phyloP scores from a whole-genome alignment of 2,329 filamentous ascomycete genomes.

The Ophiostoma ips region DNA sequence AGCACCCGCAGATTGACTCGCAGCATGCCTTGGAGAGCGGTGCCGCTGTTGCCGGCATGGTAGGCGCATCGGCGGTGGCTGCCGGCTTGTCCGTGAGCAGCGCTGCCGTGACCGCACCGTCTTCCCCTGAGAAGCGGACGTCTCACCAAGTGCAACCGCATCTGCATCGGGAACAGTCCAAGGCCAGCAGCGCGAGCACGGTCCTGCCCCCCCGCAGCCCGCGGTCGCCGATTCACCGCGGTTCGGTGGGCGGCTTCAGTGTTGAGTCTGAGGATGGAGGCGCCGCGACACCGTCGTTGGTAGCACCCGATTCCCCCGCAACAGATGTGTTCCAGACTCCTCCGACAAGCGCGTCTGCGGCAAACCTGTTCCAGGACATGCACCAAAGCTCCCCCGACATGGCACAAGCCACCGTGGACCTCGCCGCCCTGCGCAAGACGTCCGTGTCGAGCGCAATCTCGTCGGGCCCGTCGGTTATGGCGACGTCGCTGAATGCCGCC shows the following conservation, averaged over 20 bases:
- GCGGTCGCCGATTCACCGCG: constrained; percentile 20
- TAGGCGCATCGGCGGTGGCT: neutral
- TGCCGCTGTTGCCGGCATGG: constrained; percentile 11
- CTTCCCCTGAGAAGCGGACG: neutral
- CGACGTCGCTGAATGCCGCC: constrained; percentile 21
- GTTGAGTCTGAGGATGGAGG: neutral
- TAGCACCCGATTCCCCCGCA: constrained; percentile 21
- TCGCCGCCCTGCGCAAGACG: constrained; percentile 23
- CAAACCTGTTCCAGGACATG: constrained; percentile 23
- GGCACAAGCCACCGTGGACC: constrained; percentile 23
- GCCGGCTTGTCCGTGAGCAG: constrained; percentile 1
- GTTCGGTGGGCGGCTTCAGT: constrained; percentile 13
- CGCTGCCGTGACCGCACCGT: neutral
- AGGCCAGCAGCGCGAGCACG: constrained; percentile 20
- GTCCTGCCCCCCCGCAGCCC: constrained; percentile 24
- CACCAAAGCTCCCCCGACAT: constrained; percentile 31
- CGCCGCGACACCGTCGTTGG: neutral
- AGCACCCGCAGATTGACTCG: constrained; percentile 24
- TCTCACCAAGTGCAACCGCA: constrained; percentile 2
- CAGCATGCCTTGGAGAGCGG: constrained; percentile 15
- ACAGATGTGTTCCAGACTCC: constrained; percentile 37
- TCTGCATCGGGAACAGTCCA: constrained; percentile 18
- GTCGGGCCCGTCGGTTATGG: constrained; percentile 22
- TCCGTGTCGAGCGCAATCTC: constrained; percentile 30
- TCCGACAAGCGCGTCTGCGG: constrained; percentile 26